Conservation (phyloP, 148 eudicot genomes). For the Rheum nobile region DNA sequence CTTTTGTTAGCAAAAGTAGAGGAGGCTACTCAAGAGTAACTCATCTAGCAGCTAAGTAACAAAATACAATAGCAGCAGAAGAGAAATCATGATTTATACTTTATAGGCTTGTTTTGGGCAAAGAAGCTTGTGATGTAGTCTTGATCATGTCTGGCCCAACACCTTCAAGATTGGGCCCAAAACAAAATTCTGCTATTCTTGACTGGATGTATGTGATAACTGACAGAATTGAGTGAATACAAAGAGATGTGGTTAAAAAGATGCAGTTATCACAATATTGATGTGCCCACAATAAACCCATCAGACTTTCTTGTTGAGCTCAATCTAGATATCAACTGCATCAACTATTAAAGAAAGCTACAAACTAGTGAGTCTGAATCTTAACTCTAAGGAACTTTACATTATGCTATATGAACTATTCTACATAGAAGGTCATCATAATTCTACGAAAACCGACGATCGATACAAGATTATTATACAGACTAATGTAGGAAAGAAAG, state of each 20-base stretch:
- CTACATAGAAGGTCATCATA: conserved; percentile 4
- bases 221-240: background rate
- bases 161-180: conserved; percentile 5
- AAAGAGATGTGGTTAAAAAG: background rate
- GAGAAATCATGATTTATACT: background rate
- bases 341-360: background rate
- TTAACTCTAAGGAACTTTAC: background rate
- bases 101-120: background rate
- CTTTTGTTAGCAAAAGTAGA: too few relatives aligned
- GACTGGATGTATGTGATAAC: background rate
- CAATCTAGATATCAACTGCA: background rate
- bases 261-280: background rate
- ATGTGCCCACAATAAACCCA: background rate
- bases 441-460: background rate
- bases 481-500: background rate
- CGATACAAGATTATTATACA: conserved; percentile 2
- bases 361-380: background rate
- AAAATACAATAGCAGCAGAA: background rate
- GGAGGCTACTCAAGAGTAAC: too few relatives aligned
- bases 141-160: background rate
- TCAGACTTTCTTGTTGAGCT: too few relatives aligned
- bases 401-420: conserved; percentile 3
- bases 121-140: background rate
- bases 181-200: background rate
- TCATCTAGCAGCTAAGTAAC: background rate